Base-by-base conservation (phyloP, 2,329 filamentous ascomycete genomes). In the Sporothrix variecibatus region DNA sequence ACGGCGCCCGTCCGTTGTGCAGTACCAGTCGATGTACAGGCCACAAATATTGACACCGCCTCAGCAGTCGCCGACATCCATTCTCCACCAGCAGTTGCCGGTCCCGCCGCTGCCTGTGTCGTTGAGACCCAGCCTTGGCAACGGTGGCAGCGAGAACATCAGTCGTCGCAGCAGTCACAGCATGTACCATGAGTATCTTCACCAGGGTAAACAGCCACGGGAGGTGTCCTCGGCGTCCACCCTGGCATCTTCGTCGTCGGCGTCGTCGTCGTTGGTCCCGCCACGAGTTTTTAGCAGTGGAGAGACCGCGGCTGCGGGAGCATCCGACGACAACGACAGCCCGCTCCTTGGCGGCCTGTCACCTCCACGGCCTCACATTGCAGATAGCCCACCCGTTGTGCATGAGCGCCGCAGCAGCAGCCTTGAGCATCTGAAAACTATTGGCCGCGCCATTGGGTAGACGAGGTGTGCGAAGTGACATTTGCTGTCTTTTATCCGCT, bases 321-420 rank as follows among this genome's bases (percentile, higher is more conserved):
- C 17, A 31, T 43, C 28, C 15, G 73, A 68, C 26, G 71, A 70
- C 38, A 85, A 85, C 7, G 85, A 89, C 3, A 86, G 87, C 9
- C 77, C 84, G 23, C 76, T 84, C 26, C 75, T 84, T 8, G 84
- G 82, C 5, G 86, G 85, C 2, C 79, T 88, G 5, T 86, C 87
- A 26, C 86, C 87, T 1, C 84, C 86, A 9, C 86, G 86, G 15
- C 67, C 64, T n/a, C 46, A 20, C 40, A 20, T 65, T n/a, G 31
- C 69, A 26, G 67, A 71, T 34, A 65, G 56, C 46, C 46, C 56
- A 20, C 53, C 23, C 23, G 23, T 38, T 38, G 43, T 56, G 40
- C 43, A 56, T 56, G 67, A 40, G n/a, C 65, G 72, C n/a, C 65
- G 60, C 60, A 72, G 46, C 34, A 67, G 51, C 60, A 67, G 73